A percentile compares a stretch with the other conserved stretches of the same genome.
These are phyloP conservation scores for Elaeis oleifera DNA, from an alignment of 202 grass and related monocot species.

Conservation along the genomic window DNA sequence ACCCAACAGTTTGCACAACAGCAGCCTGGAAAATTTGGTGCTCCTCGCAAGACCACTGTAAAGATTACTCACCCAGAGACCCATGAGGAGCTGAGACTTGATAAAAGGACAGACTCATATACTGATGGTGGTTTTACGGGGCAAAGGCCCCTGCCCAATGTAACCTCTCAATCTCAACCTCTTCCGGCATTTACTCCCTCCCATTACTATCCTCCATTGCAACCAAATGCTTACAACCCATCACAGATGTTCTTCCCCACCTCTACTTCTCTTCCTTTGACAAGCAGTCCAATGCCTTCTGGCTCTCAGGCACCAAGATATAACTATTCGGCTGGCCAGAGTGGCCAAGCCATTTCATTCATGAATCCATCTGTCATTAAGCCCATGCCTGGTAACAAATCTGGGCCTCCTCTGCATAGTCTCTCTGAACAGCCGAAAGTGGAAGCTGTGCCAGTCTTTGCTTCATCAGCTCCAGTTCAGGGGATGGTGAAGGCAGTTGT, in stretches of 20 bases:
- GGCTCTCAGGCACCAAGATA: slow-evolving; percentile 49
- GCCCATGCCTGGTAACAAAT: slow-evolving; percentile 35
- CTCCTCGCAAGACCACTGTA: slow-evolving; percentile 41
- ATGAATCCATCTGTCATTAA: slow-evolving; percentile 35
- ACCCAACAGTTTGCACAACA: slow-evolving; percentile 48
- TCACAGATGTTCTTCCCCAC: slow-evolving; percentile 38
- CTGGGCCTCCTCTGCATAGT: slow-evolving; percentile 8
- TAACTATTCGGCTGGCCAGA: slow-evolving; percentile 40
- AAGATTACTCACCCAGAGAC: slow-evolving; percentile 94
- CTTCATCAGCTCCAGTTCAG: slow-evolving; percentile 20
- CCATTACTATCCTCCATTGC: slow-evolving; percentile 37
- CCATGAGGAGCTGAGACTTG: slow-evolving; percentile 71
- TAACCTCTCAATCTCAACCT: slow-evolving; percentile 51
- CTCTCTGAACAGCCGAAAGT: slow-evolving; percentile 2
- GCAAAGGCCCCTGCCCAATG: slow-evolving; percentile 37
- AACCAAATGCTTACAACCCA: slow-evolving; percentile 41
- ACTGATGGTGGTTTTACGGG: slow-evolving; percentile 33
- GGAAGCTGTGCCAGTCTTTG: slow-evolving; percentile 3
- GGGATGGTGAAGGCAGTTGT: slow-evolving; percentile 21
- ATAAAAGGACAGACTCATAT: slow-evolving; percentile 35
- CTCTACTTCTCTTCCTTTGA: slow-evolving; percentile 27
- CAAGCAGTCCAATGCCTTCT: slow-evolving; percentile 43
- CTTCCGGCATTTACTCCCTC: slow-evolving; percentile 26
- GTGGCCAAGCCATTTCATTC: slow-evolving; percentile 37
- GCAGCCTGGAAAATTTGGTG: slow-evolving; percentile 40